These are phyloP conservation scores for Candida tallmaniae DNA, from an alignment of 805 yeast genomes.

Conservation along the genomic window DNA sequence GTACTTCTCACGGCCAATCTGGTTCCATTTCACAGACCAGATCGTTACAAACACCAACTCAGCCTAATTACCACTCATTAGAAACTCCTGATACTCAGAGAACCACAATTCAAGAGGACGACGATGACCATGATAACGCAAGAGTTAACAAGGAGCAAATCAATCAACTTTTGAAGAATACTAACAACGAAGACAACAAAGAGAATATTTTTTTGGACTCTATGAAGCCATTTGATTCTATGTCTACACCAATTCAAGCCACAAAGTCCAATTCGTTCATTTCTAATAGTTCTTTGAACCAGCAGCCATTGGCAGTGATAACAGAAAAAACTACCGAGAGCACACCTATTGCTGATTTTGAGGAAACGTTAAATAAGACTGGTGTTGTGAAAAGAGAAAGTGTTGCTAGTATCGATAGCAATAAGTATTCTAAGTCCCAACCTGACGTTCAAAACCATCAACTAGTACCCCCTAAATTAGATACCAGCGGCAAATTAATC, in stretches of 20 bases:
- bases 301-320: conserved; percentile 27
- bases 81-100: conserved; percentile 45
- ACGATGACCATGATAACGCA: conserved; percentile 20
- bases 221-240: conserved; percentile 19
- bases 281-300: conserved; percentile 5
- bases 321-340: conserved; percentile 29
- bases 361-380: neutral
- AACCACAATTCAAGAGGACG: conserved; percentile 41
- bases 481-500: conserved; percentile 25
- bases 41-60: conserved; percentile 19
- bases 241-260: conserved; percentile 30
- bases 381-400: neutral
- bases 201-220: conserved; percentile 43
- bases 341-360: conserved; percentile 15
- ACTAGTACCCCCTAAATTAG: conserved; percentile 32
- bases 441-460: conserved; percentile 14
- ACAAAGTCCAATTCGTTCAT: conserved; percentile 9
- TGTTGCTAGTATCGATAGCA: neutral
- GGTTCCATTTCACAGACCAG: conserved; percentile 3
- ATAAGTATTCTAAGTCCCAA: conserved; percentile 1
- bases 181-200: conserved; percentile 35
- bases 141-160: conserved; percentile 34
- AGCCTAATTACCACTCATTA: conserved; percentile 12
- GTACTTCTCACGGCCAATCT: neutral
- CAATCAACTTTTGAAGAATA: conserved; percentile 16